Conservation (phyloP, 306 rosid species). For the Senna siamea region DNA sequence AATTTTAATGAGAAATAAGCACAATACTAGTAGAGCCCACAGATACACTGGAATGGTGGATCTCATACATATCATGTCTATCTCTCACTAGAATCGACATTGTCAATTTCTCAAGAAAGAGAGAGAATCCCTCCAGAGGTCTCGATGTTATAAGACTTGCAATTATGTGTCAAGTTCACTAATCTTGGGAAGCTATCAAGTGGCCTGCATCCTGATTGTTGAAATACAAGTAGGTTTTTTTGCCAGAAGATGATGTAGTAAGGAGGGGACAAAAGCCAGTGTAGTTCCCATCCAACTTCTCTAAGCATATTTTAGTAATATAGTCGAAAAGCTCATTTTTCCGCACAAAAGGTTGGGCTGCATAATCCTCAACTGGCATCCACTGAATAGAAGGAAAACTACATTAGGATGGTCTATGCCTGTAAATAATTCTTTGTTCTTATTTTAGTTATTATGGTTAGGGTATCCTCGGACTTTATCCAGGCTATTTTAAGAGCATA, state of each 20-base stretch:
- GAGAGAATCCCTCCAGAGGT: not conserved
- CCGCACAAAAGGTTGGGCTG: slow-evolving; percentile 63
- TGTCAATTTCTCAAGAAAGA: not conserved
- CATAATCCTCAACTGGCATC: slow-evolving; percentile 77
- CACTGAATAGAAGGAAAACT: slow-evolving; percentile 53
- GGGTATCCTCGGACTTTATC: too few species aligned
- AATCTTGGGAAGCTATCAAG: slow-evolving; percentile 27
- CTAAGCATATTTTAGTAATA: slow-evolving; percentile 61
- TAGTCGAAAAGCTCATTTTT: slow-evolving; percentile 50
- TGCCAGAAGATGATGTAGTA: slow-evolving; percentile 63
- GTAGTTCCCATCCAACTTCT: slow-evolving; percentile 57
- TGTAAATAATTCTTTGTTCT: too few species aligned
- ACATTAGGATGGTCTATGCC: slow-evolving; percentile 8
- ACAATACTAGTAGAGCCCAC: not conserved
- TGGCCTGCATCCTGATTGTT: slow-evolving; percentile 36
- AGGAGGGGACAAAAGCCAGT: slow-evolving; percentile 50
- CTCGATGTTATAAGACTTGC: not conserved
- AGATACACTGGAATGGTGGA: too few species aligned
- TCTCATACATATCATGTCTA: not conserved
- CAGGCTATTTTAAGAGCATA: too few species aligned
- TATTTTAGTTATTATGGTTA: too few species aligned
- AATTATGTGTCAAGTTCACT: slow-evolving; percentile 15
- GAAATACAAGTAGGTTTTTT: slow-evolving; percentile 51
- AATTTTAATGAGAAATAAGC: not conserved
- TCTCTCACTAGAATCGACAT: not conserved